These are phyloP conservation scores for Colletotrichum sp. DNA, from an alignment of 2,329 filamentous ascomycete species.

Conservation along the genomic window DNA sequence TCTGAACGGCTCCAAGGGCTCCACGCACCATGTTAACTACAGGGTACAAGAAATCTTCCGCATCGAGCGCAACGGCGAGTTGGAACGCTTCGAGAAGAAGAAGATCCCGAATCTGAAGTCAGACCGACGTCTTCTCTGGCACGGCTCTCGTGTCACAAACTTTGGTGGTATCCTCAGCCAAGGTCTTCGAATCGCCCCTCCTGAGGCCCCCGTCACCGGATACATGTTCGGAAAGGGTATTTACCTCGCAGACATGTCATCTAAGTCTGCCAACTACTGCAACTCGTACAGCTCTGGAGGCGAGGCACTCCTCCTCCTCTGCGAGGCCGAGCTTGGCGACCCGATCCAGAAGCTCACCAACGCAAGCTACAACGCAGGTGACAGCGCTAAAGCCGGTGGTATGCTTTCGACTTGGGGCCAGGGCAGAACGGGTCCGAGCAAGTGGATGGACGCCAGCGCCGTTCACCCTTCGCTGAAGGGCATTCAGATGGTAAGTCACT, in stretches of 20 bases:
- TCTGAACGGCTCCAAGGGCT: slow-evolving; percentile 68
- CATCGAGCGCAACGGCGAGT: slow-evolving; percentile 77
- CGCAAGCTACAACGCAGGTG: slow-evolving; percentile 67
- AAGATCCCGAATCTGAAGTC: slow-evolving; percentile 57
- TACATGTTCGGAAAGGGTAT: slow-evolving; percentile 94
- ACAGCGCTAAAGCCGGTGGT: slow-evolving; percentile 63
- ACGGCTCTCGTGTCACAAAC: slow-evolving; percentile 83
- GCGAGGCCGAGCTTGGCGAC: slow-evolving; percentile 77
- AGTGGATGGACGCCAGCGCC: slow-evolving; percentile 77
- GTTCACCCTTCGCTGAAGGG: slow-evolving; percentile 71
- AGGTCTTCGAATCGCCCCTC: slow-evolving; percentile 87
- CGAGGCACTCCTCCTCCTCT: slow-evolving; percentile 78
- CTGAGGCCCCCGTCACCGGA: slow-evolving; percentile 78
- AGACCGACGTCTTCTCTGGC: slow-evolving; percentile 83
- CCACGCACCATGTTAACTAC: slow-evolving; percentile 68
- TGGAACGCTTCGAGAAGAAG: slow-evolving; percentile 68
- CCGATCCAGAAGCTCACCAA: slow-evolving; percentile 70
- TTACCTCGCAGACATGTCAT: slow-evolving; percentile 85
- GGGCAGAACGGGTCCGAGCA: slow-evolving; percentile 66
- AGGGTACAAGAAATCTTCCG: slow-evolving; percentile 79
- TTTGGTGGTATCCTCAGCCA: slow-evolving; percentile 88
- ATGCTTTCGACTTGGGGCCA: slow-evolving; percentile 74
- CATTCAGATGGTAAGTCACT: slow-evolving; percentile 67
- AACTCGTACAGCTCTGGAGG: slow-evolving; percentile 64
- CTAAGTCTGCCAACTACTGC: slow-evolving; percentile 84